Conservation (phyloP, 1,284 basidiomycete genomes). For the Farysia itapuensis region DNA sequence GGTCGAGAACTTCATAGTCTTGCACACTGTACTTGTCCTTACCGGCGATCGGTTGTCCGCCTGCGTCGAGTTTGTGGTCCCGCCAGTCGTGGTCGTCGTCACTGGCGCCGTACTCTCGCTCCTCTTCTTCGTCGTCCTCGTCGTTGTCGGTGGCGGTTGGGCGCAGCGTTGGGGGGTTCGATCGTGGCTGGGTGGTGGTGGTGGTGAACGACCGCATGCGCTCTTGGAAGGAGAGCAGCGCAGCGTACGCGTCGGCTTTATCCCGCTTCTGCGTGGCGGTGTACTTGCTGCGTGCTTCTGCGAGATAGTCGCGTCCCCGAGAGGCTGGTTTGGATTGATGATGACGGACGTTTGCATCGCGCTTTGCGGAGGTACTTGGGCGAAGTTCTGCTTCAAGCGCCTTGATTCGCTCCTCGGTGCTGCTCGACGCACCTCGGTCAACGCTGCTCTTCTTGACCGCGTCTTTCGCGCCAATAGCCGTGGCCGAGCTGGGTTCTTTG, state of each 20-base stretch:
- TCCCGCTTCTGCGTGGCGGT: not conserved
- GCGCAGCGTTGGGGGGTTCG: not conserved
- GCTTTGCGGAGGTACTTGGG: not conserved
- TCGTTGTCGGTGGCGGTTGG: not conserved
- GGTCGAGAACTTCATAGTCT: conserved; percentile 48
- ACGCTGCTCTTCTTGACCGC: no score
- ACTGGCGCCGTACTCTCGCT: conserved; percentile 46
- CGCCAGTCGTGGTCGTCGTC: conserved; percentile 41
- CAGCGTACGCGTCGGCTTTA: conserved; percentile 9
- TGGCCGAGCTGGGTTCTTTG: not conserved
- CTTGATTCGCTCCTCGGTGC: no score
- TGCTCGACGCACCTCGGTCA: not conserved
- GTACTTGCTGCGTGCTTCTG: conserved; percentile 10
- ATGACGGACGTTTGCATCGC: not conserved
- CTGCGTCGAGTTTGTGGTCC: conserved; percentile 32
- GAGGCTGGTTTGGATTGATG: not conserved
- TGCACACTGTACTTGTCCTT: conserved; percentile 17
- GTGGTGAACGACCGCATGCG: conserved; percentile 7
- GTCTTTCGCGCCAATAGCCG: not conserved
- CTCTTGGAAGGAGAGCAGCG: conserved; percentile 26
- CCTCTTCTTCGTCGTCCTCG: conserved; percentile 22
- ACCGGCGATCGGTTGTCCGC: conserved; percentile 16
- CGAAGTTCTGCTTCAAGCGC: no score
- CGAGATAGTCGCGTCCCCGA: conserved; percentile 2
- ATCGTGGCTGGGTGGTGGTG: not conserved